Evolutionary conservation across 805 yeast genomes (phyloP), one percentile per base, ranked within the genome.

Genomic region (Lachancea dasiensis): DNA sequence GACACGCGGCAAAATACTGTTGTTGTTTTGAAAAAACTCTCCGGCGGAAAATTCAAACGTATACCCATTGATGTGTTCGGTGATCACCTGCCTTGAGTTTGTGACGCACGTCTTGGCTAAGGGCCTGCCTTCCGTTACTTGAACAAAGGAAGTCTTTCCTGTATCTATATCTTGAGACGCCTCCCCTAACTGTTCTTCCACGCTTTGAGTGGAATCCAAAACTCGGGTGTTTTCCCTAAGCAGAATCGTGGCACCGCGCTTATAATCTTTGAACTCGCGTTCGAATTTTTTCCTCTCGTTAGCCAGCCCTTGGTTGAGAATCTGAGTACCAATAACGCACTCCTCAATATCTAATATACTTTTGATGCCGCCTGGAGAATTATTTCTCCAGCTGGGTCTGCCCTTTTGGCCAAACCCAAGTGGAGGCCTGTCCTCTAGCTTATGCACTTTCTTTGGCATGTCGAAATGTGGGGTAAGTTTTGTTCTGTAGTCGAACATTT

Each of bases 391-490:
- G 24, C 63, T 58, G 2, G 87, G 86, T 55, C 80, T 73, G 8
- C 95, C 95, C 57, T 84, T 84, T 36, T 81, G 70, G 6, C 95
- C 95, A 64, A 90, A 92, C 1, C 98, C 98, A 40, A 92, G 67
- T 11, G 84, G 75, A 13, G 96, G 95, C 40, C 69, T 62, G 29
- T 58, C 54, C 13, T 51, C 57, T 22, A 64, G 52, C 9, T 68
- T 65, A 35, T 64, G 64, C 9, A 56, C 44, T 32, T 61, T 66
- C 52, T 77, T 72, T 17, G 94, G 92, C 26, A 85, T 64, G 52
- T 83, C 87, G 61, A 89, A 92, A 64, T 92, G 98, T 4, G 98
- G 98, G 0, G 98, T 92, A 28, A 92, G 70, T 56, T 92, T 92
- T 0, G 98, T 92, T 56, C 98, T 71, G 62, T 92, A 92, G 25